Evolutionary conservation across 768 basidiomycete species (phyloP), one percentile per base, ranked within the genome.

Genomic region (Nidularia sp.): DNA sequence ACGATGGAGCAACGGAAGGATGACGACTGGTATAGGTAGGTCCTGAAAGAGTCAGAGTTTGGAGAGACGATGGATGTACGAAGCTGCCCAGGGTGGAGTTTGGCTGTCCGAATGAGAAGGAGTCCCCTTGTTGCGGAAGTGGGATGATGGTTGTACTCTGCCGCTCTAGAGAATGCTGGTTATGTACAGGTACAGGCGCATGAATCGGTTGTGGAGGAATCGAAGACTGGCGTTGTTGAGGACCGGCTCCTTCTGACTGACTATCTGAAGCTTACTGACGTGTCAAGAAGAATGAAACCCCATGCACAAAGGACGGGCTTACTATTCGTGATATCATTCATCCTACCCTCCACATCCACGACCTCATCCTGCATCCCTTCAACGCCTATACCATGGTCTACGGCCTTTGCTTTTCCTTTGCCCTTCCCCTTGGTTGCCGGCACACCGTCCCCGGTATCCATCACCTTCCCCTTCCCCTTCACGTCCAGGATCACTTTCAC

Each of bases 241-340:
- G 36, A 15, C 36, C 18, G 18, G 36, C 36, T 9, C 9, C 36
- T 39, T 39, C 10, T 2, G 51, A 48, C n/a, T 39, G 45, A 18
- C 47, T 18, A 56, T 47, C 53, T 62, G 42, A 39, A 52, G 25
- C 42, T 33, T 41, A 43, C n/a, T 4, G 5, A 39, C 47, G 15
- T 53, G 47, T 6, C 13, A 9, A 18, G 4, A 32, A 29, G 15
- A 9, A 33, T 5, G 39, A 34, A 47, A 33, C 32, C 45, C 1
- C 2, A 31, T 31, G 33, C 48, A 46, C 13, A 45, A 33, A 22
- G 35, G 10, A 13, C 5, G 49, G 50, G 57, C 64, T 42, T 56
- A 78, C 76, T 69, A 51, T 80, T 79, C 2, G 77, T 79, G 45
- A 79, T 78, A 56, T 79, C 77, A 34, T 66, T 59, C 59, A 76